phyloP scores from a whole-genome alignment of 495 filamentous ascomycete species.

The Lasiosphaeria hispida region DNA sequence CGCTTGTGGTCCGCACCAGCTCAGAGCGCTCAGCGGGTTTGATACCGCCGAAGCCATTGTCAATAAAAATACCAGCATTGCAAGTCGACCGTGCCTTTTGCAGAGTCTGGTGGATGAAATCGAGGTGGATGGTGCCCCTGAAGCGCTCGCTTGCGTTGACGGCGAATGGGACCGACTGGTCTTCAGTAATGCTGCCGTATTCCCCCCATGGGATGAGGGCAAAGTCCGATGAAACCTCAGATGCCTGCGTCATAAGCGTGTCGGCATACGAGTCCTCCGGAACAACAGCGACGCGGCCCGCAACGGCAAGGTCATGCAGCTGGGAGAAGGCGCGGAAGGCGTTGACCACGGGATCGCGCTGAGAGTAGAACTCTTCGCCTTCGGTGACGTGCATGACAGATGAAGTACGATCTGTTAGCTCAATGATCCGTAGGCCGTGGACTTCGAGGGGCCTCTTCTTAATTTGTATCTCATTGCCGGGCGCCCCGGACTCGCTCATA shows the following conservation, averaged over 20 bases:
- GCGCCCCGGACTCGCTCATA: constrained; percentile 20
- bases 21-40: constrained; percentile 33
- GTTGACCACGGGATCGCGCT: constrained; percentile 85
- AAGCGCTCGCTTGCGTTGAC: constrained; percentile 48
- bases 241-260: constrained; percentile 64
- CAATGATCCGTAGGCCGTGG: constrained; percentile 80
- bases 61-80: constrained; percentile 79
- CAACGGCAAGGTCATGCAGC: constrained; percentile 79
- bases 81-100: constrained; percentile 49
- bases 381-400: constrained; percentile 94
- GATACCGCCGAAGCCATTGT: constrained; percentile 64
- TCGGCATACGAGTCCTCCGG: constrained; percentile 78
- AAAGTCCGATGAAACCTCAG: constrained; percentile 70
- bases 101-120: constrained; percentile 66
- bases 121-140: constrained; percentile 53
- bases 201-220: constrained; percentile 91
- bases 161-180: constrained; percentile 41
- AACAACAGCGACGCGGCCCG: constrained; percentile 73
- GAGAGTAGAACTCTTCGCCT: constrained; percentile 64
- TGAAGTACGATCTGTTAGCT: constrained; percentile 89
- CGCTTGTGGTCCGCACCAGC: constrained; percentile 51
- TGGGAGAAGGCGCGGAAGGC: constrained; percentile 86
- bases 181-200: constrained; percentile 68
- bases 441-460: constrained; percentile 65
- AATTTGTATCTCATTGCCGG: constrained; percentile 16